These are phyloP conservation scores for Fusarium brachygibbosum DNA, from an alignment of 2,329 filamentous ascomycete species.

Conservation along the genomic window DNA sequence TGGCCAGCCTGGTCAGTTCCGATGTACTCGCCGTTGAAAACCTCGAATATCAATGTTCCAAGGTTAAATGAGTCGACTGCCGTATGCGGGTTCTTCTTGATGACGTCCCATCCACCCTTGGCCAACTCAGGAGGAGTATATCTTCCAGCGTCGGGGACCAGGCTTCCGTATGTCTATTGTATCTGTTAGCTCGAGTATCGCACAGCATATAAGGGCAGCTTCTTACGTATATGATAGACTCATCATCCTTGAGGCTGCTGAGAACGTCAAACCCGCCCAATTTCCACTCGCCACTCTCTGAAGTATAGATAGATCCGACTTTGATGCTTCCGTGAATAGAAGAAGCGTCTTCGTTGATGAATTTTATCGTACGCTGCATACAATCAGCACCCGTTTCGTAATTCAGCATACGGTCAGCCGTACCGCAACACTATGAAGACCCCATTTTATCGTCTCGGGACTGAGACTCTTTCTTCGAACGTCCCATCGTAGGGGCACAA, in stretches of 20 bases:
- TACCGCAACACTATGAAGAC: slow-evolving; percentile 87
- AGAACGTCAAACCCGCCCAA: slow-evolving; percentile 92
- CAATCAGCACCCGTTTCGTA: slow-evolving; percentile 37
- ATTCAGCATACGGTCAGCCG: slow-evolving; percentile 30
- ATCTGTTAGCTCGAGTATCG: slow-evolving; percentile 20
- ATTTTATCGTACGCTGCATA: slow-evolving; percentile 87
- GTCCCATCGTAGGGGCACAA: slow-evolving; percentile 90
- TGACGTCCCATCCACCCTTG: slow-evolving; percentile 89
- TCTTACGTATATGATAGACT: slow-evolving; percentile 86
- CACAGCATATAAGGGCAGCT: not conserved
- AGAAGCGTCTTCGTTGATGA: slow-evolving; percentile 92
- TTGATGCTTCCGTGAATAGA: slow-evolving; percentile 92
- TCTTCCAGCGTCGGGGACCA: slow-evolving; percentile 85
- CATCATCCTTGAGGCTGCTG: slow-evolving; percentile 95
- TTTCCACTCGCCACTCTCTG: slow-evolving; percentile 98
- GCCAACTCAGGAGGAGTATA: slow-evolving; percentile 91
- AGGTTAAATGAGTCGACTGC: slow-evolving; percentile 91
- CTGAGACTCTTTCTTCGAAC: slow-evolving; percentile 88
- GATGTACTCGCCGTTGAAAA: slow-evolving; percentile 87
- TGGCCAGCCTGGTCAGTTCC: slow-evolving; percentile 85
- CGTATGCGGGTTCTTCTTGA: slow-evolving; percentile 84
- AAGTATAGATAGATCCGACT: slow-evolving; percentile 89
- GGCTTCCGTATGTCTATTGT: slow-evolving; percentile 81
- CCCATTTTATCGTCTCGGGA: slow-evolving; percentile 97
- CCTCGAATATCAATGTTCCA: slow-evolving; percentile 87